phyloP scores from a whole-genome alignment of 2,329 filamentous ascomycete species.

The Cladophialophora bantiana region DNA sequence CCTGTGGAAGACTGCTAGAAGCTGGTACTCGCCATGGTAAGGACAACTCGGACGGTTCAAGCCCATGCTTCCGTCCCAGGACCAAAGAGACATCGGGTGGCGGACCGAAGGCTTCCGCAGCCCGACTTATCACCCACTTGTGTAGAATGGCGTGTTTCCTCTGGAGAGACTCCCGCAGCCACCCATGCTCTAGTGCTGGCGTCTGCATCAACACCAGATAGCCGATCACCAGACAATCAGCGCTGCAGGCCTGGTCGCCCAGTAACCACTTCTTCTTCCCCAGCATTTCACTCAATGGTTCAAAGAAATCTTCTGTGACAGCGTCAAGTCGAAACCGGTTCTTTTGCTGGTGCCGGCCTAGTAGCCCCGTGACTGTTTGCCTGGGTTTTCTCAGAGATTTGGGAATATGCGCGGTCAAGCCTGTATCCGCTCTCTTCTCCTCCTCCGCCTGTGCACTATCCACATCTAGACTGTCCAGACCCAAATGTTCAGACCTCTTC shows the following conservation, averaged over 20 bases:
- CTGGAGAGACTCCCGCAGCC: constrained; percentile 65
- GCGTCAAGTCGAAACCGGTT: constrained; percentile 78
- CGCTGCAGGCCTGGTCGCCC: constrained; percentile 60
- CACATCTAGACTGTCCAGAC: constrained; percentile 71
- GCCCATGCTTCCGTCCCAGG: constrained; percentile 13
- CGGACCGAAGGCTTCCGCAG: constrained; percentile 49
- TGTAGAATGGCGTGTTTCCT: constrained; percentile 56
- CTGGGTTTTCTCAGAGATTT: constrained; percentile 63
- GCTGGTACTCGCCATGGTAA: constrained; percentile 37
- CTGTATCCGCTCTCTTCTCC: constrained; percentile 45
- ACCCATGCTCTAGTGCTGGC: constrained; percentile 66
- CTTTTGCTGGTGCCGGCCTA: constrained; percentile 72
- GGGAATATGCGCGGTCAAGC: constrained; percentile 45
- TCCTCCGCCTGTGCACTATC: constrained; percentile 57
- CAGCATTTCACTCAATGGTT: constrained; percentile 71
- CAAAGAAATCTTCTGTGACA: constrained; percentile 73
- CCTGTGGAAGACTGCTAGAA: constrained; percentile 17
- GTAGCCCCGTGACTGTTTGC: constrained; percentile 66
- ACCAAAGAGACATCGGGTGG: constrained; percentile 31
- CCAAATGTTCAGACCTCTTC: constrained; percentile 71
- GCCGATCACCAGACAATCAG: constrained; percentile 82
- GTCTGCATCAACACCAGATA: constrained; percentile 78
- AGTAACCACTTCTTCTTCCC: constrained; percentile 63
- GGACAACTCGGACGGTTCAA: neutral
- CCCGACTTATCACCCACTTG: constrained; percentile 53